phyloP scores from a whole-genome alignment of 2,329 filamentous ascomycete genomes.

The Zymoseptoria tritici region DNA sequence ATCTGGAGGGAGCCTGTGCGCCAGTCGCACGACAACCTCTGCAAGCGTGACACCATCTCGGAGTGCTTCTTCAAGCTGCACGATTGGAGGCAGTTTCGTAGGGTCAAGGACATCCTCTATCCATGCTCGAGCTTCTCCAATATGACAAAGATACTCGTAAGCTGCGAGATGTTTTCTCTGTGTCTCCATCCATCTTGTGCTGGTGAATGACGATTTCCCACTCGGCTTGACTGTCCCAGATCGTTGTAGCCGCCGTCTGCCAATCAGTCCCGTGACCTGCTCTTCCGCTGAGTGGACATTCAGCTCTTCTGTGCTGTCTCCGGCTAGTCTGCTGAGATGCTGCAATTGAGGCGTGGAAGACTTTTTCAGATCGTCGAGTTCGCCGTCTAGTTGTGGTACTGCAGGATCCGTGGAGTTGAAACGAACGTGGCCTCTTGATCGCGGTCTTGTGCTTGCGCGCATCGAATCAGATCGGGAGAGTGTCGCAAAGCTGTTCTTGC shows the following conservation, averaged over 20 bases:
- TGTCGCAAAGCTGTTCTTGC: conserved; percentile 27
- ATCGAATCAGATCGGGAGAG: conserved; percentile 32
- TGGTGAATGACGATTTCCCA: conserved; percentile 48
- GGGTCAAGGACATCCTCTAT: conserved; percentile 81
- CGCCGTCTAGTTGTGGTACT: conserved; percentile 28
- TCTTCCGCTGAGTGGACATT: conserved; percentile 68
- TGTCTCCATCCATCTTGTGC: conserved; percentile 98
- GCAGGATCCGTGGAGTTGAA: conserved; percentile 24
- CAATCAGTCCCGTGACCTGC: conserved; percentile 81
- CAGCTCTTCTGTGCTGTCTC: conserved; percentile 73
- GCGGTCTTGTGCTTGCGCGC: conserved; percentile 28
- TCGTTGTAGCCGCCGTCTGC: conserved; percentile 74
- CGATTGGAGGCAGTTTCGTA: conserved; percentile 78
- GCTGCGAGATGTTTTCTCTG: conserved; percentile 93
- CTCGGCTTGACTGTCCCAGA: conserved; percentile 45
- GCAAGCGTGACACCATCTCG: conserved; percentile 90
- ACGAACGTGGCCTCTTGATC: conserved; percentile 26
- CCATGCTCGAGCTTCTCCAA: conserved; percentile 98
- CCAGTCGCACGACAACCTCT: conserved; percentile 83
- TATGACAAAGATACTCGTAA: conserved; percentile 97
- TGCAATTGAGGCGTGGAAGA: conserved; percentile 87
- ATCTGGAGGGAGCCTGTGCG: conserved; percentile 59
- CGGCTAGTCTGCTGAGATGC: conserved; percentile 69
- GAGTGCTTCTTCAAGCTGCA: conserved; percentile 86
- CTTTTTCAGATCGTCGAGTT: conserved; percentile 68